These are phyloP conservation scores for Nyssa sinensis DNA, from an alignment of 148 eudicot genomes.

Conservation along the genomic window DNA sequence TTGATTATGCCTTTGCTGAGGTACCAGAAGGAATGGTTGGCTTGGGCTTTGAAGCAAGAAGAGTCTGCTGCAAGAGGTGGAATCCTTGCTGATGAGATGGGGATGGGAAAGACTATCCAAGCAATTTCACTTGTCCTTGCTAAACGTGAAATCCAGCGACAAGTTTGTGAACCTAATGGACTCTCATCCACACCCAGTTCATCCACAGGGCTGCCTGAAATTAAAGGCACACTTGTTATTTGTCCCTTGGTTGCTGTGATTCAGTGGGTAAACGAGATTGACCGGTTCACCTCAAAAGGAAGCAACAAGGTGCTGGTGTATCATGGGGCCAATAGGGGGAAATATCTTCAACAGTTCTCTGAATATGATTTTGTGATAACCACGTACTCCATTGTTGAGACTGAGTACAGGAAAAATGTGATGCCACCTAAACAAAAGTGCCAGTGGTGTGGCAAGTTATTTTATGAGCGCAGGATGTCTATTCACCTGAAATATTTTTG, in stretches of 20 bases:
- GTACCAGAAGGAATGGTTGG: slow-evolving; percentile 96
- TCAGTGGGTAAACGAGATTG: slow-evolving; percentile 84
- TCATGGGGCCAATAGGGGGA: slow-evolving; percentile 82
- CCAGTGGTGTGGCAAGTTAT: slow-evolving; percentile 70
- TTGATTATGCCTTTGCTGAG: slow-evolving; percentile 66
- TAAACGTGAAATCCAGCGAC: slow-evolving; percentile 54
- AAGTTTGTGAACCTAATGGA: slow-evolving; percentile 24
- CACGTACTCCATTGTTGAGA: slow-evolving; percentile 79
- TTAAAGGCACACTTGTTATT: slow-evolving; percentile 79
- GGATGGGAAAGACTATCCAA: slow-evolving; percentile 94
- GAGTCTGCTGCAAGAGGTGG: slow-evolving; percentile 72
- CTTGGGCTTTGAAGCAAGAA: slow-evolving; percentile 93
- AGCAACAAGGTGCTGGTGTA: slow-evolving; percentile 74
- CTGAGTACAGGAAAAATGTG: slow-evolving; percentile 70
- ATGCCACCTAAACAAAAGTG: slow-evolving; percentile 85
- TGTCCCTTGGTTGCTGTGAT: slow-evolving; percentile 80
- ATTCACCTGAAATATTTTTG: slow-evolving; percentile 67
- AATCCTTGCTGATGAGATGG: slow-evolving; percentile 98
- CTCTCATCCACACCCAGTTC: slow-evolving; percentile 32
- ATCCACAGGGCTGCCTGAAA: slow-evolving; percentile 39
- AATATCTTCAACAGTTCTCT: slow-evolving; percentile 44
- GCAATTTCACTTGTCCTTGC: slow-evolving; percentile 95
- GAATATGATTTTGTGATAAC: slow-evolving; percentile 84
- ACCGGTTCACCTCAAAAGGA: slow-evolving; percentile 67
- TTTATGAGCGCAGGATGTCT: slow-evolving; percentile 40